These are phyloP conservation scores for Myxozyma sirexii DNA, from an alignment of 805 yeast genomes.

Conservation along the genomic window DNA sequence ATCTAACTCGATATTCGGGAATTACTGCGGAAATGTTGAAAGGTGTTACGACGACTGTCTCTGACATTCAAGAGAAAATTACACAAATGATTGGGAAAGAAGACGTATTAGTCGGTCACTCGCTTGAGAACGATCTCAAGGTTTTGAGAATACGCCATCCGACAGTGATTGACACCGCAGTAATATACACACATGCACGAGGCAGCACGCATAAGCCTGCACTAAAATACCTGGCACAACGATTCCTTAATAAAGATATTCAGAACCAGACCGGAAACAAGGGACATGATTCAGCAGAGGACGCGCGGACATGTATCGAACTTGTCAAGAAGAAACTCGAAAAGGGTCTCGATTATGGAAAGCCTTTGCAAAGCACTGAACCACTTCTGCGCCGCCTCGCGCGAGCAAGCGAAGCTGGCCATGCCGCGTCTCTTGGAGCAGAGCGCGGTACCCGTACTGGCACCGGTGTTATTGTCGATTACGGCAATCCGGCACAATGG, in stretches of 20 bases:
- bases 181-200: slow-evolving; percentile 70
- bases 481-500: slow-evolving; percentile 41
- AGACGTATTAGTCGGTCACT: slow-evolving; percentile 85
- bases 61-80: slow-evolving; percentile 68
- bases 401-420: slow-evolving; percentile 21
- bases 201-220: slow-evolving; percentile 85
- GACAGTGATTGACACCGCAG: slow-evolving; percentile 75
- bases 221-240: slow-evolving; percentile 66
- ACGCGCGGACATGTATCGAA: slow-evolving; percentile 77
- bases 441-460: slow-evolving; percentile 22
- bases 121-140: slow-evolving; percentile 78
- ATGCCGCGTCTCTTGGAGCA: slow-evolving; percentile 4
- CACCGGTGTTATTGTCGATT: slow-evolving; percentile 44
- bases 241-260: slow-evolving; percentile 58
- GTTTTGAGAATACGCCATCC: slow-evolving; percentile 75
- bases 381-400: slow-evolving; percentile 30
- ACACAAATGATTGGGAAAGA: slow-evolving; percentile 50
- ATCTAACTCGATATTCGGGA: slow-evolving; percentile 83
- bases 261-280: slow-evolving; percentile 54
- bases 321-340: slow-evolving; percentile 68
- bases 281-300: slow-evolving; percentile 89
- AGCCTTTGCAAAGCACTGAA: slow-evolving; percentile 38
- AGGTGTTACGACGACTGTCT: slow-evolving; percentile 62
- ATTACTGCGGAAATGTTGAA: slow-evolving; percentile 70
- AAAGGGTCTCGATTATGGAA: slow-evolving; percentile 71